phyloP scores from a whole-genome alignment of 2,329 filamentous ascomycete species.

The Pseudocercospora vitis region DNA sequence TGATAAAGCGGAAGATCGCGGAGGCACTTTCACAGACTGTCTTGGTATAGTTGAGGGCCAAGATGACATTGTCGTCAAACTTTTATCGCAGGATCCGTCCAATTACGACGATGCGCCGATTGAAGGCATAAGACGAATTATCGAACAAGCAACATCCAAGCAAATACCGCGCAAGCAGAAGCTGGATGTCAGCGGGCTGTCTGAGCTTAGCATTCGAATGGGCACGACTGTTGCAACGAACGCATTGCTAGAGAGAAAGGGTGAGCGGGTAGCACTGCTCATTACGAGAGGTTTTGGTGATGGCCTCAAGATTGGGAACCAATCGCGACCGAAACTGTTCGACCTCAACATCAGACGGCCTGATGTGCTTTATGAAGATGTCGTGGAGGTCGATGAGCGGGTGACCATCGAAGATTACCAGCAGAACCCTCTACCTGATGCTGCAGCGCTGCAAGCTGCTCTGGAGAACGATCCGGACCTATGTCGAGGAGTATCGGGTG shows the following conservation, averaged over 20 bases:
- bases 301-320: constrained; percentile 82
- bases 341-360: constrained; percentile 81
- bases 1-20: constrained; percentile 25
- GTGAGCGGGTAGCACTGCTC: constrained; percentile 78
- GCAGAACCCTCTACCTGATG: constrained; percentile 49
- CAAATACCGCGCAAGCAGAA: constrained; percentile 29
- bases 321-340: constrained; percentile 83
- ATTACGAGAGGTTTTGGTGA: constrained; percentile 84
- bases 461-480: constrained; percentile 51
- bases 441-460: constrained; percentile 30
- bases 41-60: constrained; percentile 26
- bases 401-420: constrained; percentile 86
- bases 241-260: constrained; percentile 82
- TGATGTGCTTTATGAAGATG: constrained; percentile 76
- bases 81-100: constrained; percentile 34
- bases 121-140: constrained; percentile 37
- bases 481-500: constrained; percentile 68
- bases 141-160: constrained; percentile 28
- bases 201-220: constrained; percentile 29
- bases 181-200: constrained; percentile 25
- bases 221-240: constrained; percentile 84
- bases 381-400: constrained; percentile 81
- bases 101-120: constrained; percentile 38
- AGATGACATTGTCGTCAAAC: constrained; percentile 35
- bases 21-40: constrained; percentile 38